Conservation (phyloP, 2,329 filamentous ascomycete species). For the Aureobasidium mangrovei region DNA sequence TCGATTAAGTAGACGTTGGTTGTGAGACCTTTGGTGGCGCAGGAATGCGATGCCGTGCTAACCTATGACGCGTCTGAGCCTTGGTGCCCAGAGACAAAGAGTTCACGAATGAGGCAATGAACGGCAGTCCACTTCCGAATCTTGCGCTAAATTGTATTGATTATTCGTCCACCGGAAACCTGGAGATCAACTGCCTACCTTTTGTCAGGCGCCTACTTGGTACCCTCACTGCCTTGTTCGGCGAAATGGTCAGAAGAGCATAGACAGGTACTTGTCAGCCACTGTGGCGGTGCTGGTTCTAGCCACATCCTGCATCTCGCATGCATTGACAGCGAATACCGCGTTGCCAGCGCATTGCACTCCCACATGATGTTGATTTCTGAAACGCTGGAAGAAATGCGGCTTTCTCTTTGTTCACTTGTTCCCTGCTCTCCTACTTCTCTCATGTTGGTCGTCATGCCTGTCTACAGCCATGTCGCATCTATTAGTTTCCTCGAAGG, state of each 20-base stretch:
- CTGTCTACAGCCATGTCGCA: neutral
- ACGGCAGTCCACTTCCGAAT: neutral
- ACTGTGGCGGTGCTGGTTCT: no score
- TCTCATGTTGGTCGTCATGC: neutral
- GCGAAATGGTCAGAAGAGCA: no score
- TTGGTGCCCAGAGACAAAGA: neutral
- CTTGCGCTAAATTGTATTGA: no score
- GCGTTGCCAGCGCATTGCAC: neutral
- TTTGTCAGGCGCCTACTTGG: no score
- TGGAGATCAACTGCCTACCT: no score
- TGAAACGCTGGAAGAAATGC: neutral
- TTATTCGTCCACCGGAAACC: no score
- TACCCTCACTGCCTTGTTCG: no score
- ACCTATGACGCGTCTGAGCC: neutral
- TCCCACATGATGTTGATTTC: slow-evolving; percentile 12
- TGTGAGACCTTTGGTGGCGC: slow-evolving; percentile 7
- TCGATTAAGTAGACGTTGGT: slow-evolving; percentile 1
- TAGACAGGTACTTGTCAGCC: no score
- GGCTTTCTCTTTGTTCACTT: neutral
- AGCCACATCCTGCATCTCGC: neutral
- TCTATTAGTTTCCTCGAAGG: neutral
- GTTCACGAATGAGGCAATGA: slow-evolving; percentile 5
- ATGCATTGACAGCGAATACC: neutral
- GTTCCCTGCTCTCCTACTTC: neutral
- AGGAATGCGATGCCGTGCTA: neutral